Percentiles rank a stretch among this genome's conserved stretches.
Evolutionary conservation across 2,329 filamentous ascomycete species (phyloP).

Genomic region (Elsinoe perseae): DNA sequence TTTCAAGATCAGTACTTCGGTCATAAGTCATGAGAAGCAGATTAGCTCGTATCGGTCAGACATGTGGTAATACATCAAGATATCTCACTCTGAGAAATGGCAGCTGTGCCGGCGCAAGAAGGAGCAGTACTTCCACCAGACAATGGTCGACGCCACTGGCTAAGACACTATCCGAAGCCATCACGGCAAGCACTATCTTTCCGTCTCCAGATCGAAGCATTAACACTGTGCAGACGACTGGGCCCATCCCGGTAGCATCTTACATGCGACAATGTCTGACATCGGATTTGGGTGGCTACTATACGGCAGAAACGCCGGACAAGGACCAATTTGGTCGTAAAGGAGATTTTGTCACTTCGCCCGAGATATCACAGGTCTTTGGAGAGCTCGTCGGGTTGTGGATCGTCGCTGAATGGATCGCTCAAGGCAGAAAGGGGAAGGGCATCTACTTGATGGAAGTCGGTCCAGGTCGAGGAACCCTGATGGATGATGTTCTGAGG

Average conservation of each 20-base stretch:
- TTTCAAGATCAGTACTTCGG: conserved; percentile 2
- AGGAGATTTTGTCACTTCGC: conserved; percentile 94
- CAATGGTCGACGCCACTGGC: conserved; percentile 91
- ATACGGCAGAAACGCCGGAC: conserved; percentile 63
- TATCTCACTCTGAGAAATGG: neutral
- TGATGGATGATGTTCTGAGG: conserved; percentile 94
- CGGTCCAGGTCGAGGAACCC: conserved; percentile 83
- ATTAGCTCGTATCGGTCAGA: conserved; percentile 2
- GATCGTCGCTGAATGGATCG: conserved; percentile 95
- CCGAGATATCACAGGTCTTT: conserved; percentile 95
- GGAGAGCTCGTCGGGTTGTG: conserved; percentile 90
- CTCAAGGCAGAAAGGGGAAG: conserved; percentile 64
- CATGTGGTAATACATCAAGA: neutral
- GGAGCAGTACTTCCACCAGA: conserved; percentile 30
- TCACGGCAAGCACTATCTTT: conserved; percentile 53
- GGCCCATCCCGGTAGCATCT: conserved; percentile 81
- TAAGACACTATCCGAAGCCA: conserved; percentile 77
- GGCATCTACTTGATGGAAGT: conserved; percentile 89
- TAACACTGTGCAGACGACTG: conserved; percentile 58
- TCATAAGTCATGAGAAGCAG: conserved; percentile 24
- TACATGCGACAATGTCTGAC: conserved; percentile 99
- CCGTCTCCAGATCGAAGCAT: conserved; percentile 13
- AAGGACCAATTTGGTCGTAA: conserved; percentile 86
- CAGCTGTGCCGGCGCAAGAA: conserved; percentile 31
- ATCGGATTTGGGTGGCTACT: conserved; percentile 83